Evolutionary conservation across 2,329 filamentous ascomycete species (phyloP).

Genomic region (Monosporascus ibericus): DNA sequence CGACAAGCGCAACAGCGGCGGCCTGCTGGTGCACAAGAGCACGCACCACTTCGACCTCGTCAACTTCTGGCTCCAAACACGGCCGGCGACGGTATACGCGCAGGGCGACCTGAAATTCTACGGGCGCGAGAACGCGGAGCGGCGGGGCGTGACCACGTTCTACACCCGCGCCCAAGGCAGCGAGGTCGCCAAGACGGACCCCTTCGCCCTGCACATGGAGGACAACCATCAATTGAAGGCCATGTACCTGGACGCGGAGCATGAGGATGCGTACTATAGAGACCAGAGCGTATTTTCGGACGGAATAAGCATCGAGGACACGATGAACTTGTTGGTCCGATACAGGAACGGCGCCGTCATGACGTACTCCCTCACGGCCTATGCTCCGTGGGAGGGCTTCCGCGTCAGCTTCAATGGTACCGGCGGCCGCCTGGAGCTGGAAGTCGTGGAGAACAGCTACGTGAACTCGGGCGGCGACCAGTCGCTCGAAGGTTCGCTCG

Average conservation of each 20-base stretch:
- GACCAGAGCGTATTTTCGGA: constrained; percentile 59
- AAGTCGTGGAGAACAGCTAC: constrained; percentile 58
- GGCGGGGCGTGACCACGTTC: constrained; percentile 43
- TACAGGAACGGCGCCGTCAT: constrained; percentile 51
- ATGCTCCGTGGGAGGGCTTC: constrained; percentile 58
- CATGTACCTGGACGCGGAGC: constrained; percentile 56
- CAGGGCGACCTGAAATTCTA: constrained; percentile 56
- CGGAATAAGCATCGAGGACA: constrained; percentile 60
- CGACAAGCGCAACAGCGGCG: constrained; percentile 54
- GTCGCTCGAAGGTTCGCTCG: constrained; percentile 45
- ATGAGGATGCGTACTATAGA: constrained; percentile 56
- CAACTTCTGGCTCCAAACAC: constrained; percentile 55
- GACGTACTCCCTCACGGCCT: constrained; percentile 54
- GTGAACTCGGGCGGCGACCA: constrained; percentile 56
- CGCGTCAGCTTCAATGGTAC: constrained; percentile 53
- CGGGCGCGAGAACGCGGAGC: constrained; percentile 54
- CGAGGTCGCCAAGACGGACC: constrained; percentile 44
- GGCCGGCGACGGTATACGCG: constrained; percentile 50
- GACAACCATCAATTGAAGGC: constrained; percentile 47
- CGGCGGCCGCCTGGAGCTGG: constrained; percentile 51
- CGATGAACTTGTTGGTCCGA: constrained; percentile 53
- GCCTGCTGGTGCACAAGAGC: constrained; percentile 55
- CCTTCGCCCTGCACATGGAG: constrained; percentile 53
- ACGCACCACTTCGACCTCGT: constrained; percentile 60
- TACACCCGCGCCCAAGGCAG: constrained; percentile 46